Conservation (phyloP, 331 rosid genomes). For the Rosa hybrid region DNA sequence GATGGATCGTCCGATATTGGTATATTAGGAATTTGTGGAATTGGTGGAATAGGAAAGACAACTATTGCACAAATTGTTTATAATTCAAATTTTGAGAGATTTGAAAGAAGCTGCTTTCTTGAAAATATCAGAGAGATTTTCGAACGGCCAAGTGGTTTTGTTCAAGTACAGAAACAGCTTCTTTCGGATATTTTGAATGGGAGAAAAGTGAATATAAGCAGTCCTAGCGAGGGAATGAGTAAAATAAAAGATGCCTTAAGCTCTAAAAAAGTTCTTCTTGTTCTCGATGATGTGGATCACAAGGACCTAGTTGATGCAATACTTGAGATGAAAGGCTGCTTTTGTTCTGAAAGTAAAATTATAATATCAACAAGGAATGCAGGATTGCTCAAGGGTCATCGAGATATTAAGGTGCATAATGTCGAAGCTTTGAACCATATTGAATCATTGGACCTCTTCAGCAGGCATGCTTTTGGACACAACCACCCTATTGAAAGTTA, state of each 20-base stretch:
- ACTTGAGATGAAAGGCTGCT: not conserved
- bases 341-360: conserved; percentile 13
- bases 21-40: not conserved
- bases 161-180: conserved; percentile 3
- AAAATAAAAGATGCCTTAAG: not conserved
- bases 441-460: conserved; percentile 18
- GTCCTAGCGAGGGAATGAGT: not conserved
- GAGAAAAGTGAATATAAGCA: not conserved
- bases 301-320: not conserved
- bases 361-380: conserved; percentile 16
- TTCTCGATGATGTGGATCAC: conserved; percentile 21
- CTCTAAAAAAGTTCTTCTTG: not conserved
- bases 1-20: not conserved
- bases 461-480: conserved; percentile 15
- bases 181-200: not conserved
- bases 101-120: conserved; percentile 5
- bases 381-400: not conserved
- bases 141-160: not conserved
- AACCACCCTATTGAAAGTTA: not conserved
- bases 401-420: not conserved
- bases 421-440: not conserved
- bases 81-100: not conserved
- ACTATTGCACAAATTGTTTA: conserved; percentile 16
- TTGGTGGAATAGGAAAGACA: conserved; percentile 16
- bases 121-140: not conserved